Base-by-base conservation (phyloP, 257 asterid genomes). In the Solanum arcanum region DNA sequence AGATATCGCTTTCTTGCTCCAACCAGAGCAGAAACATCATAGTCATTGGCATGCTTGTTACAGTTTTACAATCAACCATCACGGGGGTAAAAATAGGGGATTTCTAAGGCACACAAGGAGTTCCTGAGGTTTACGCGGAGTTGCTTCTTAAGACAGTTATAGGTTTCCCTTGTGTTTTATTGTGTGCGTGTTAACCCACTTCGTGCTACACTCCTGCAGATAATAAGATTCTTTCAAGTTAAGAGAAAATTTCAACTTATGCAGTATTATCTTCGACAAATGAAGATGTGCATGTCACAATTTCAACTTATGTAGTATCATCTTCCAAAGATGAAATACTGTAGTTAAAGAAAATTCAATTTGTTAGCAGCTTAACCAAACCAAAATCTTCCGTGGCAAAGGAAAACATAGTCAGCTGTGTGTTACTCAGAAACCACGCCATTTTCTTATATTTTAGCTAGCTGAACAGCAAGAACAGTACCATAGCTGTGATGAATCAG, bases 171-270 rank as follows among this genome's bases (percentile, higher is more conserved):
- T 18, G 78, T 64, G 64, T 90, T 95, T 94, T 91, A 96, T 91
- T 94, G 98, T 68, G 97, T 87, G 90, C 98, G 98, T 39, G 95
- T 92, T 89, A 90, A 86, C 77, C 98, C 98, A 44, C 93, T 92
- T 92, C 97, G 92, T 83, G 96, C 59, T 76, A 92, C 88, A 88
- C 89, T 93, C 96, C 99, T 95, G 97, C 92, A 90, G 15, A 85
- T 59, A 59, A 59, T 59, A 20, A 59, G 66, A 20, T 59, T 59
- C 25, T 59, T 56, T 56, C 23, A 59, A 59, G 25, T 59, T 8
- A 20, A 27, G 64, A 15, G 84, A 27, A 29, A 15, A 46, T 27
- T 78, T 78, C 84, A 78, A 25, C 31, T 78, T 78, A 27, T 78
- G 84, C 64, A 46, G 66, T 78, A 78, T 78, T 25, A 25, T 78